Evolutionary conservation across 768 basidiomycete species (phyloP).

Genomic region (Pleurotus platypus): DNA sequence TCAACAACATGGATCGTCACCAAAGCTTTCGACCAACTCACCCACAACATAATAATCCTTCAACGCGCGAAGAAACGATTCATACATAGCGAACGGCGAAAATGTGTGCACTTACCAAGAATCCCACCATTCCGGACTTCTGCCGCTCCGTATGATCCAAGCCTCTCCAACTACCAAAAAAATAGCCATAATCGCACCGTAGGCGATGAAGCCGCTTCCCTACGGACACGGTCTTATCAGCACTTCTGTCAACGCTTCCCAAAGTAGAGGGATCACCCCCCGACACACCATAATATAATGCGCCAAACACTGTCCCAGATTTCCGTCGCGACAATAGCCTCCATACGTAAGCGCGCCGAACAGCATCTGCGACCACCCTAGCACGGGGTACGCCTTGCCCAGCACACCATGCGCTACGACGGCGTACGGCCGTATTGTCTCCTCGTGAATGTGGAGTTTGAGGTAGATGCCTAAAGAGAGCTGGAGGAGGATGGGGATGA

Average conservation of each 20-base stretch:
- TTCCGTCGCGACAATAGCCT: slow-evolving; percentile 77
- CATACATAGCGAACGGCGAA: neutral
- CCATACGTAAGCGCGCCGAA: slow-evolving; percentile 75
- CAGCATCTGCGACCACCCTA: slow-evolving; percentile 88
- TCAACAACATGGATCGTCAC: neutral
- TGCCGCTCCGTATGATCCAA: slow-evolving; percentile 69
- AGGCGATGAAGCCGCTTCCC: slow-evolving; percentile 83
- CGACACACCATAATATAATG: slow-evolving; percentile 73
- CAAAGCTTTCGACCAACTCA: slow-evolving; percentile 18
- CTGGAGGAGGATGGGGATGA: slow-evolving; percentile 65
- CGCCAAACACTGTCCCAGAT: slow-evolving; percentile 82
- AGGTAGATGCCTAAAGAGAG: slow-evolving; percentile 80
- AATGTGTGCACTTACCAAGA: slow-evolving; percentile 50
- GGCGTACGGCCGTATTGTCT: slow-evolving; percentile 64
- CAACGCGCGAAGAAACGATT: neutral
- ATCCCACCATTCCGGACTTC: slow-evolving; percentile 85
- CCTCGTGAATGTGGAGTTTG: slow-evolving; percentile 87
- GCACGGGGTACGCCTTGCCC: slow-evolving; percentile 78
- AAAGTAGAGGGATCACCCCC: too few relatives aligned
- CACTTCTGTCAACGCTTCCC: too few relatives aligned
- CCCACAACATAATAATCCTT: slow-evolving; percentile 52
- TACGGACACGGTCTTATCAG: neutral
- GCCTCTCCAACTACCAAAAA: slow-evolving; percentile 72
- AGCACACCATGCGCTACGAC: slow-evolving; percentile 73
- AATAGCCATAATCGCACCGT: slow-evolving; percentile 78